Evolutionary conservation across 1,284 basidiomycete species (phyloP).

Genomic region (Heterobasidion occidentale): DNA sequence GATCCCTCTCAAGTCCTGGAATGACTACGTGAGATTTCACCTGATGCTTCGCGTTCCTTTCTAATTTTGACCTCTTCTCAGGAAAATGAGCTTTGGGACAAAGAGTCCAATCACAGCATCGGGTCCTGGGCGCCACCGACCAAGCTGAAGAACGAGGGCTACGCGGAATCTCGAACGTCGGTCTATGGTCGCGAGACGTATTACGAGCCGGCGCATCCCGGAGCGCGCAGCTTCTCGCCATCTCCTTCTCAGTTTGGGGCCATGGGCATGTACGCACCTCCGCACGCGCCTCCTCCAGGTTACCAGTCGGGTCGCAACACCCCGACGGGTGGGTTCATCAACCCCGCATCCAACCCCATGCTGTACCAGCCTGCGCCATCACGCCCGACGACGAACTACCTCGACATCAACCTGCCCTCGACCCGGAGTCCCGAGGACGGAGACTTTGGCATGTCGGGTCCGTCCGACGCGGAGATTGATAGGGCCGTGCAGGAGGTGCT

Average conservation of each 20-base stretch:
- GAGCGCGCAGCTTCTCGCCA: constrained; percentile 52
- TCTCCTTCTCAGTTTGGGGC: constrained; percentile 52
- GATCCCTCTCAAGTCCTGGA: constrained; percentile 96
- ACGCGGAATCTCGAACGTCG: constrained; percentile 68
- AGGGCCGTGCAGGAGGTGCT: constrained; percentile 66
- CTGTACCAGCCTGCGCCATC: constrained; percentile 54
- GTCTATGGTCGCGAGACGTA: constrained; percentile 78
- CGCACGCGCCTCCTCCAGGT: constrained; percentile 45
- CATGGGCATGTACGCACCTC: constrained; percentile 6
- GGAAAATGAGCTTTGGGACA: constrained; percentile 97
- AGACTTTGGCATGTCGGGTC: constrained; percentile 29
- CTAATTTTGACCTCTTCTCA: constrained; percentile 18
- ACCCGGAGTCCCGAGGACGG: constrained; percentile 43
- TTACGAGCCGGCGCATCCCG: constrained; percentile 48
- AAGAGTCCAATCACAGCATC: constrained; percentile 88
- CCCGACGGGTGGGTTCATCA: constrained; percentile 38
- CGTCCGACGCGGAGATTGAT: constrained; percentile 67
- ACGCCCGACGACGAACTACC: constrained; percentile 65
- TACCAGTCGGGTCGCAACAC: constrained; percentile 77
- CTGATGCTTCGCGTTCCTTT: constrained; percentile 4
- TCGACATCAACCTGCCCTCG: constrained; percentile 57
- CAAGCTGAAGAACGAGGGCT: constrained; percentile 61
- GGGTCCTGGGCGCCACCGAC: constrained; percentile 76
- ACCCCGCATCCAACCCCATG: constrained; percentile 11
- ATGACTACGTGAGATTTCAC: constrained; percentile 83